Conservation (phyloP, 225 moss, liverwort and hornwort species). For the Marchantia polymorpha region DNA sequence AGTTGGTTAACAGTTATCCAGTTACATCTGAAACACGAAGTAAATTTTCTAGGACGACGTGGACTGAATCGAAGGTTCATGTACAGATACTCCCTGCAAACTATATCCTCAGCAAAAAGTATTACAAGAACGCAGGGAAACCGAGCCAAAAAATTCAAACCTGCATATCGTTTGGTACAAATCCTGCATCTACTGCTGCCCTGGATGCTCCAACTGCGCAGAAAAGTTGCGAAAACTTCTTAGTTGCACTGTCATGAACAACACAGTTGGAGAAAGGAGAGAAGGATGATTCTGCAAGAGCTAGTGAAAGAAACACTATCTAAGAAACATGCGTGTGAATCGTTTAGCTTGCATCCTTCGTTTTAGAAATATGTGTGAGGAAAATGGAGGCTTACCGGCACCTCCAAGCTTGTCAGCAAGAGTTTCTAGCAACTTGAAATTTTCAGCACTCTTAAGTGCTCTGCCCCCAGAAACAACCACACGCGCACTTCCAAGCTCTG, state of each 20-base stretch:
- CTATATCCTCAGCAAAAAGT: too few species aligned
- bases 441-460: constrained; percentile 78
- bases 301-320: not conserved
- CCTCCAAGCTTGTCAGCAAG: constrained; percentile 95
- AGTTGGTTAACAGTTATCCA: too few species aligned
- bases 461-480: constrained; percentile 90
- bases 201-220: constrained; percentile 76
- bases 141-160: constrained; percentile 22
- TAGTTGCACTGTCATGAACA: not conserved
- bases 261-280: not conserved
- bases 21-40: too few species aligned
- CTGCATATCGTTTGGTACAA: constrained; percentile 96
- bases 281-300: not conserved
- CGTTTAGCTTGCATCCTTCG: not conserved
- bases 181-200: constrained; percentile 96
- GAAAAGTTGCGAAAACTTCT: not conserved
- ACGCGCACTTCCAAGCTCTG: constrained; percentile 81
- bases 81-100: too few species aligned
- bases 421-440: constrained; percentile 79
- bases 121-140: too few species aligned
- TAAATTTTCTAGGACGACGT: too few species aligned
- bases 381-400: constrained; percentile 48
- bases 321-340: not conserved
- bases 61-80: too few species aligned
- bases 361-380: not conserved